Base-by-base conservation (phyloP, 495 filamentous ascomycete species). In the Aspergillus panamensis region DNA sequence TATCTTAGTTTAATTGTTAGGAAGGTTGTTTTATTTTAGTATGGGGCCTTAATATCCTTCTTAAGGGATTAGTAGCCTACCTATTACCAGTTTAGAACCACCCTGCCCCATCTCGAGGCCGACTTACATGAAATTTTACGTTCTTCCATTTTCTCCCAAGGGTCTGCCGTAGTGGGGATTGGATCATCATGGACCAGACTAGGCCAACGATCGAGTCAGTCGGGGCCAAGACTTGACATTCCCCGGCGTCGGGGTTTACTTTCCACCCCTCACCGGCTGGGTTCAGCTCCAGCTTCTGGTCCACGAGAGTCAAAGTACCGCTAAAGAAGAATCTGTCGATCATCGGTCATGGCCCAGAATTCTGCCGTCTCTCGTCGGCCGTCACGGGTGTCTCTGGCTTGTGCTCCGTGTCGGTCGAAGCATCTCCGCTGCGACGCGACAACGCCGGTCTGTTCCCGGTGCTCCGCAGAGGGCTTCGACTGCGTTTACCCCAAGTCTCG, bases 381-480 rank as follows among this genome's bases (percentile, higher is more conserved):
- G 19, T 25, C 52, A 19, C 52, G 66, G 6, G 59, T 59, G 16
- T 68, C 66, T 1, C 44, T 68, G 16, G 64, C 66, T 1, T 68
- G 66, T n/a, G 51, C 58, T 12, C 57, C 58, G 20, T 68, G 66
- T 37, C 63, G 66, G 6, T 68, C 61, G 7, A 68, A 63, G 21
- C 66, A 68, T 31, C 17, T 63, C 12, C 64, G 64, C 33, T 66
- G 64, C 32, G 61, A 68, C 42, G 65, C 60, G 30, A 48, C 35
- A 10, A 66, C 51, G 4, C 65, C 65, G 6, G 42, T 48, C 4
- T 68, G 65, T 49, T 52, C 55, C 2, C 64, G 64, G 30, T 66
- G 64, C 20, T 30, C n/a, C 10, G 20, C 48, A 3, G 61, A 63
- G 29, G 51, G 49, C 6, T 50, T 51, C 30, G 19, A 59, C 9